Evolutionary conservation across 2,329 filamentous ascomycete species (phyloP).

Genomic region (Penicillium fuscoglaucum): DNA sequence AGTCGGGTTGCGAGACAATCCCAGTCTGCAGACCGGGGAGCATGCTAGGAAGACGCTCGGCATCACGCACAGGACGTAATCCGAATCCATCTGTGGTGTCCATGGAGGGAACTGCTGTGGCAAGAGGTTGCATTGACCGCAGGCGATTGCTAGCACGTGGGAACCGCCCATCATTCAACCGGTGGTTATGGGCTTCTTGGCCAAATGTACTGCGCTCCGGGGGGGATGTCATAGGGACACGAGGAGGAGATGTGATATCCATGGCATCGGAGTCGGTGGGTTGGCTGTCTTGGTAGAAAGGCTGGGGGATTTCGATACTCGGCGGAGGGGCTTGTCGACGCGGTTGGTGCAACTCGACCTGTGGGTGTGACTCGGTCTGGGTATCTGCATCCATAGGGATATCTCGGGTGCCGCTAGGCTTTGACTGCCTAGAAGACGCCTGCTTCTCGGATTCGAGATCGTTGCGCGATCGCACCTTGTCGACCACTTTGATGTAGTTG

Average conservation of each 20-base stretch:
- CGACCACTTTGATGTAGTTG: constrained; percentile 96
- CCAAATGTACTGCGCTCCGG: constrained; percentile 68
- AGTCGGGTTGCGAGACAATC: constrained; percentile 84
- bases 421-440: constrained; percentile 33
- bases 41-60: constrained; percentile 82
- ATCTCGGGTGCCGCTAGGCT: constrained; percentile 31
- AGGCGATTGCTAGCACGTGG: constrained; percentile 51
- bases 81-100: constrained; percentile 71
- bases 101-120: constrained; percentile 65
- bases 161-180: constrained; percentile 41
- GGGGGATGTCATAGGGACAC: constrained; percentile 68
- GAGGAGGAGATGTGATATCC: constrained; percentile 64
- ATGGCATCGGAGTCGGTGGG: constrained; percentile 53
- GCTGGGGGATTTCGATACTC: constrained; percentile 73
- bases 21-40: constrained; percentile 67
- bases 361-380: constrained; percentile 55
- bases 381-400: constrained; percentile 52
- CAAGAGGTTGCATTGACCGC: constrained; percentile 65
- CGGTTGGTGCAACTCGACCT: constrained; percentile 58
- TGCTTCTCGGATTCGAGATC: constrained; percentile 70
- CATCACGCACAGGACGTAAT: constrained; percentile 74
- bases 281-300: constrained; percentile 51
- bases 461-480: constrained; percentile 82
- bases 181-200: constrained; percentile 53
- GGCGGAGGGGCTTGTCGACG: constrained; percentile 81